Evolutionary conservation across 768 basidiomycete species (phyloP).

Genomic region (Thelephora aurantiotincta): DNA sequence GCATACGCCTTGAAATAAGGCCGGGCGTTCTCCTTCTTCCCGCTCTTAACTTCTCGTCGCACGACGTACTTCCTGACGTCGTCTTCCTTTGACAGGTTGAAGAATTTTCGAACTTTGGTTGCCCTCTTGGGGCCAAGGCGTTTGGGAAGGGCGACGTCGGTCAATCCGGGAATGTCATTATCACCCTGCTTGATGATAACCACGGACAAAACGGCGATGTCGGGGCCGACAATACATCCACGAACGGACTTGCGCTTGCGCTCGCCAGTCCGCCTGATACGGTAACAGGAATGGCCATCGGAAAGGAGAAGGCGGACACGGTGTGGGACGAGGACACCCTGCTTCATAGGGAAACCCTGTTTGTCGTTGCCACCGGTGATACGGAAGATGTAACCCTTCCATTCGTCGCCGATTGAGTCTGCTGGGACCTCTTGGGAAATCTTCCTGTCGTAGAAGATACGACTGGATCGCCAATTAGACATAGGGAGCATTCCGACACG

Average conservation of each 20-base stretch:
- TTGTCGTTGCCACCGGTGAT: constrained; percentile 98
- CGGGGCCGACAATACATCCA: constrained; percentile 94
- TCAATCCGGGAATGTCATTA: constrained; percentile 76
- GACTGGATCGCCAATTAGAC: constrained; percentile 31
- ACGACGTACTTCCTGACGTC: constrained; percentile 98
- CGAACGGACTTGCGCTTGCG: constrained; percentile 98
- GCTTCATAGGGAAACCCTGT: constrained; percentile 99
- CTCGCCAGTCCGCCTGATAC: constrained; percentile 82
- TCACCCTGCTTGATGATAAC: constrained; percentile 97
- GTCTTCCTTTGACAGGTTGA: constrained; percentile 95
- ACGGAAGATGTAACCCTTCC: constrained; percentile 91
- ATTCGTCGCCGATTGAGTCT: constrained; percentile 89
- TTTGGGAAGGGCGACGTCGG: constrained; percentile 88
- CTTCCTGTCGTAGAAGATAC: constrained; percentile 94
- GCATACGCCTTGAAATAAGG: constrained; percentile 92
- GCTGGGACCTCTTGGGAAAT: constrained; percentile 90
- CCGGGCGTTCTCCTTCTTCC: constrained; percentile 84
- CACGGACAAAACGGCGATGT: constrained; percentile 88
- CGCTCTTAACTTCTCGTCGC: constrained; percentile 75
- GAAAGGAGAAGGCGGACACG: constrained; percentile 89
- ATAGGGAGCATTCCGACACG: not conserved
- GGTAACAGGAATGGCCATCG: constrained; percentile 98
- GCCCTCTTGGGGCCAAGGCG: constrained; percentile 94
- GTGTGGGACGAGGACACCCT: constrained; percentile 90
- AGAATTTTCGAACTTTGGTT: constrained; percentile 94